Evolutionary conservation across 1,139 yeast species (phyloP).

Genomic region (Meyerozyma carpophila): DNA sequence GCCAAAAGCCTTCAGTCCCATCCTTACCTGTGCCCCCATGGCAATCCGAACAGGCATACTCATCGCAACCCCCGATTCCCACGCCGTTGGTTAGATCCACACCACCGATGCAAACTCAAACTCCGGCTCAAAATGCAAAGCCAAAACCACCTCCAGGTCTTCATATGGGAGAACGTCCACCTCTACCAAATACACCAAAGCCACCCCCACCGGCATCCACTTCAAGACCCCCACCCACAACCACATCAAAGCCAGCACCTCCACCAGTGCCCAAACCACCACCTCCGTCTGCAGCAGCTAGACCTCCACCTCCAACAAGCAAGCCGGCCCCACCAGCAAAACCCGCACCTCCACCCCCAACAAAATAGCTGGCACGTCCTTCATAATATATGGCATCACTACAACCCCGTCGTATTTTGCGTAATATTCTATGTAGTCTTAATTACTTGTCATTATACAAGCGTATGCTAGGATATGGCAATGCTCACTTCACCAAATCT

Average conservation of each 20-base stretch:
- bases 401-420: not conserved
- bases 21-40: not conserved
- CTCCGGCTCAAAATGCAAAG: not conserved
- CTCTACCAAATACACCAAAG: not conserved
- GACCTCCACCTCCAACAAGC: too few relatives aligned
- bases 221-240: slow-evolving; percentile 3
- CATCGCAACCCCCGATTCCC: not conserved
- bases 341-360: slow-evolving; percentile 4
- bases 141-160: not conserved
- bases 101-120: not conserved
- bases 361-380: not conserved
- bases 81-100: not conserved
- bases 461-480: not conserved
- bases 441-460: not conserved
- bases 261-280: slow-evolving; percentile 3
- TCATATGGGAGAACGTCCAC: not conserved
- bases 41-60: slow-evolving; percentile 3
- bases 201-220: slow-evolving; percentile 6
- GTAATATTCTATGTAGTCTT: not conserved
- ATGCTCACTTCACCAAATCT: slow-evolving; percentile 29
- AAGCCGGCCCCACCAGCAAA: too few relatives aligned
- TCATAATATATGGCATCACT: not conserved
- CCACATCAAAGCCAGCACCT: slow-evolving; percentile 5
- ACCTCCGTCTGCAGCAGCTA: not conserved
- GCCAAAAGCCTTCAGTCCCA: slow-evolving; percentile 1